Evolutionary conservation across 108 stramenopile species (phyloP), one percentile per base, ranked within the genome.

Genomic region (Pelagomonas calceolata): DNA sequence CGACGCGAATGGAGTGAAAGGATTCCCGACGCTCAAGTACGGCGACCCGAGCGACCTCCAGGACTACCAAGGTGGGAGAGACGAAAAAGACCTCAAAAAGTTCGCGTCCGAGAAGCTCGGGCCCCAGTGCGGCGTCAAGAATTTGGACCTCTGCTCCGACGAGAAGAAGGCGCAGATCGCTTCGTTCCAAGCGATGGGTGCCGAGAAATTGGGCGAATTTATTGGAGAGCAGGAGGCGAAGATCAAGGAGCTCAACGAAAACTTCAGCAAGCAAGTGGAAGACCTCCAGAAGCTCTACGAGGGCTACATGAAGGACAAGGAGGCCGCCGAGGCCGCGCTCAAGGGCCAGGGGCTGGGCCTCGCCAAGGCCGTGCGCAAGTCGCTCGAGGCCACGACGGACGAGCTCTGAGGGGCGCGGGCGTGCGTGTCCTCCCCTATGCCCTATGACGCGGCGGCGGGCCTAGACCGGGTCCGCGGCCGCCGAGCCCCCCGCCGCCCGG

Each of bases 281-380:
- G 79, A 80, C 68, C 78, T 92, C 5, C 88, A 90, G 72, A 74
- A 78, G n/a, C 71, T 74, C 30, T 90, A 87, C 76, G 65, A 88
- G 44, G 70, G 74, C 34, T 71, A 89, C 46, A 79, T 69, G 74
- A 43, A 70, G 16, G 87, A 87, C 31, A 90, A 93, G 85, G 90
- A 90, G 34, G 86, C 72, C 64, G 81, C 74, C 32, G 76, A 89
- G 39, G 89, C 80, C 43, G 86, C 79, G 31, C 84, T 92, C 73
- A 92, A 92, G 87, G 79, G 73, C 37, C 80, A 88, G 64, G 91
- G 91, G 36, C 85, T 92, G 72, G 89, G 89, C 26, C 75, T 92
- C 66, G 87, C 90, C 89, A 92, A 92, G 87, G 69, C 87, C 66
- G 91, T 92, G 39, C 36, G 30, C 37, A 45, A 36, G 37, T 18